Evolutionary conservation across 768 basidiomycete genomes (phyloP), one percentile per base, ranked within the genome.

Genomic region (Tulasnella sp.): DNA sequence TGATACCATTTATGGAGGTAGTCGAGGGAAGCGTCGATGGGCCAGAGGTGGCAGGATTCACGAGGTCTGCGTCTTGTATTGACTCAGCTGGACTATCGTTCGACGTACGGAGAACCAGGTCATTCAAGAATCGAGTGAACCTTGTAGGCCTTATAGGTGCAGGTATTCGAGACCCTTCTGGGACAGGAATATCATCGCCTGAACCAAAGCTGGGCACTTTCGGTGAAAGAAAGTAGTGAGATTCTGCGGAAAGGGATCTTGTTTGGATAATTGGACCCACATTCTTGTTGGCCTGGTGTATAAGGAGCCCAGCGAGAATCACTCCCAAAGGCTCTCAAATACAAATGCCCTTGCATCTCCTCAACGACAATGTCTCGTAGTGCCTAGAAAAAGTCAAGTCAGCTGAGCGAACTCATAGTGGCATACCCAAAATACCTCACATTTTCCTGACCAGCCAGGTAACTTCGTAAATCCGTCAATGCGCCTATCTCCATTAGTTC

Each of bases 401-500:
- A 19, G 29, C 48, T 27, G 10, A 23, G 19, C 8, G 11, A 61
- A 32, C 13, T 17, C 21, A 8, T 19, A 43, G 17, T 45, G 2
- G 23, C 10, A 3, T 23, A 3, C 48, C 10, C 38, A 61, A 79
- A n/a, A n/a, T n/a, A n/a, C n/a, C 83, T 45, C 63, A 92, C 95
- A 58, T 78, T 81, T 77, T 97, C 94, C 72, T 99, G 96, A 11
- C 81, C 77, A 29, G 77, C 72, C 24, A 98, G 78, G 73, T 97
- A 98, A 64, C 78, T 80, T 59, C 92, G 77, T 49, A 99, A 70
- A 70, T 99, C 96, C 10, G 88, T 75, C 30, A 98, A 76, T 3
- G 95, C 96, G n/a, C 94, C 94, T 61, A 99, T 86, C 68, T 97
- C 95, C 61, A 85, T 74, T 85, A 98, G 88, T 64, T 98, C 96